phyloP scores from a whole-genome alignment of 768 basidiomycete genomes.

The Tylopilus cervinicoccineus region DNA sequence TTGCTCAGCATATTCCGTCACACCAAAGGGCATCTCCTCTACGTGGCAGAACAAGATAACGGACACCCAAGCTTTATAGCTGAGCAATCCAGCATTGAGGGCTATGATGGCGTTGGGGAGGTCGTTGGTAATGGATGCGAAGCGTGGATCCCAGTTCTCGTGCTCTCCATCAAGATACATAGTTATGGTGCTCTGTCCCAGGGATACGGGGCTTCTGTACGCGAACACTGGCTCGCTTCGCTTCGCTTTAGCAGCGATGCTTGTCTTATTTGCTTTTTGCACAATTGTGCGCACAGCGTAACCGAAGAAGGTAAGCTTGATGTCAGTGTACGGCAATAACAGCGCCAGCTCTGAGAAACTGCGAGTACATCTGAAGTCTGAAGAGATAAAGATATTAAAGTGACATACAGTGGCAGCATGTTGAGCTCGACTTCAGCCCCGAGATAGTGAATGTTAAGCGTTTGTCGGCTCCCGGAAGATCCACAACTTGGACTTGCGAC shows the following conservation, averaged over 20 bases:
- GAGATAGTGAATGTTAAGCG: constrained; percentile 34
- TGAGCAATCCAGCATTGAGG: constrained; percentile 37
- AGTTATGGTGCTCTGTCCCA: constrained; percentile 37
- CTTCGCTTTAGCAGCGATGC: constrained; percentile 30
- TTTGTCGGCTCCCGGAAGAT: constrained; percentile 20
- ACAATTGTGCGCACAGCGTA: constrained; percentile 28
- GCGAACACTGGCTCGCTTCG: constrained; percentile 28
- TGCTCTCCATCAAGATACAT: constrained; percentile 33
- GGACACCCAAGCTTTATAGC: constrained; percentile 35
- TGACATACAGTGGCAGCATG: constrained; percentile 38
- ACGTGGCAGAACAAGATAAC: constrained; percentile 32
- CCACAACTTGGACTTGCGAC: constrained; percentile 24
- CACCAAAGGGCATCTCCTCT: constrained; percentile 30
- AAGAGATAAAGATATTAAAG: background rate
- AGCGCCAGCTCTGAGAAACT: constrained; percentile 47
- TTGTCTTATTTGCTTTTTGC: constrained; percentile 29
- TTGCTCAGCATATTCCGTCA: constrained; percentile 36
- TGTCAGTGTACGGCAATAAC: constrained; percentile 41
- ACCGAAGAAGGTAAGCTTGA: constrained; percentile 42
- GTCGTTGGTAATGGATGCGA: constrained; percentile 12
- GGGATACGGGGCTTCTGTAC: constrained; percentile 35
- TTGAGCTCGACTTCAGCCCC: constrained; percentile 39
- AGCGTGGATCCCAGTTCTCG: constrained; percentile 25
- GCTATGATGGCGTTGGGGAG: constrained; percentile 42
- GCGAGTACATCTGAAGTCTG: background rate